Evolutionary conservation across 2,329 filamentous ascomycete species (phyloP).

Genomic region (Cladosporium velox): DNA sequence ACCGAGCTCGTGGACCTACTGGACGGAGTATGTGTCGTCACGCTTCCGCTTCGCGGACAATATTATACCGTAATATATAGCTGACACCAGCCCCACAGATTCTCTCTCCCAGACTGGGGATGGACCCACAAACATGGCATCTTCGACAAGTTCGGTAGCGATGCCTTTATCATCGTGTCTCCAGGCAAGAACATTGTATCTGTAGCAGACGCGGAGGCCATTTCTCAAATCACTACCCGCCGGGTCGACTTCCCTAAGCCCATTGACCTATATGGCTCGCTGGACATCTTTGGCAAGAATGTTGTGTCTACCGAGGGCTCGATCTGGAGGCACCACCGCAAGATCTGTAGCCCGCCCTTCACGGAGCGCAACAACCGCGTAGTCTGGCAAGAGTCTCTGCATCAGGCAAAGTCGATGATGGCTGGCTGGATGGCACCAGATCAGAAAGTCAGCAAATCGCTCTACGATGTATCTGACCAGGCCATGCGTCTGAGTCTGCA

Average conservation of each 20-base stretch:
- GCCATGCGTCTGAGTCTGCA: slow-evolving; percentile 65
- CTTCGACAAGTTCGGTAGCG: slow-evolving; percentile 60
- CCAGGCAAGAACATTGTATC: slow-evolving; percentile 57
- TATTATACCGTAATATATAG: neutral
- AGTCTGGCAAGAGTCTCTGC: slow-evolving; percentile 64
- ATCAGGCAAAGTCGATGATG: slow-evolving; percentile 65
- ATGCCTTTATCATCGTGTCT: slow-evolving; percentile 66
- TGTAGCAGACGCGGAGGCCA: slow-evolving; percentile 64
- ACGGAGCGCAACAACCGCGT: slow-evolving; percentile 73
- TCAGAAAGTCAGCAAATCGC: slow-evolving; percentile 47
- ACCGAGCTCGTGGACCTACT: slow-evolving; percentile 57
- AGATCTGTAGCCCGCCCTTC: slow-evolving; percentile 70
- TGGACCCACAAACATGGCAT: slow-evolving; percentile 59
- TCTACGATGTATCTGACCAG: slow-evolving; percentile 62
- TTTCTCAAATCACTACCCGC: slow-evolving; percentile 65
- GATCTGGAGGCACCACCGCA: slow-evolving; percentile 72
- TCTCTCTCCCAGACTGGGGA: slow-evolving; percentile 61
- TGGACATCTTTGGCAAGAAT: slow-evolving; percentile 69
- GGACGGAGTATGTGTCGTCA: slow-evolving; percentile 57
- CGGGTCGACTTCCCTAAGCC: slow-evolving; percentile 74
- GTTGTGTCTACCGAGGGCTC: slow-evolving; percentile 69
- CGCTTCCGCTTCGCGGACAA: neutral
- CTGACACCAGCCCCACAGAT: slow-evolving; percentile 39
- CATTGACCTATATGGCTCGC: slow-evolving; percentile 58
- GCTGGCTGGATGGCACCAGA: slow-evolving; percentile 56